phyloP scores from a whole-genome alignment of 2,329 filamentous ascomycete species.

The Xylaria digitata region DNA sequence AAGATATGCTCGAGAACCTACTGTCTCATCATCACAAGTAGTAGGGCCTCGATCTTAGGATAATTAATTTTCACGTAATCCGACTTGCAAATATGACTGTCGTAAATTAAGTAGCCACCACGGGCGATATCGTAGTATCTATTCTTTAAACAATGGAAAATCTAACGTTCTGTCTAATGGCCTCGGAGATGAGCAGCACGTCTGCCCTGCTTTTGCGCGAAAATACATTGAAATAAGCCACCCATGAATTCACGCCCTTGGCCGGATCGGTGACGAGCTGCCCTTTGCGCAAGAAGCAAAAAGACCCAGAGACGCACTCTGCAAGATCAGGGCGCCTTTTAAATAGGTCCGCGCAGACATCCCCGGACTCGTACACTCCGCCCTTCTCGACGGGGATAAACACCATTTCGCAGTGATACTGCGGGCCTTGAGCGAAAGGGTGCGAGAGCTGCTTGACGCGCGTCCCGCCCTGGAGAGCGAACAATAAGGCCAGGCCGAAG shows the following conservation, averaged over 20 bases:
- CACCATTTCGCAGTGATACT: conserved; percentile 36
- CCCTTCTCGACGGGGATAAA: conserved; percentile 35
- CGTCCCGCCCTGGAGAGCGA: conserved; percentile 30
- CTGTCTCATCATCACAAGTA: too few species aligned
- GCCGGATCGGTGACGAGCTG: too few species aligned
- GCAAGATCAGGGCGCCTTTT: conserved; percentile 17
- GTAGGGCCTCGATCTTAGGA: too few species aligned
- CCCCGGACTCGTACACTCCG: conserved; percentile 19
- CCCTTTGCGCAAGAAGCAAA: conserved; percentile 8
- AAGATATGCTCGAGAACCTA: too few species aligned
- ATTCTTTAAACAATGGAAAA: too few species aligned
- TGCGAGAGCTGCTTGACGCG: conserved; percentile 40
- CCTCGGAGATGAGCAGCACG: too few species aligned
- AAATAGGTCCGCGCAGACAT: conserved; percentile 14
- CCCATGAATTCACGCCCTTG: conserved; percentile 46
- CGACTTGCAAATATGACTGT: too few species aligned
- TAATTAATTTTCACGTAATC: too few species aligned
- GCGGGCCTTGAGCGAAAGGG: conserved; percentile 40
- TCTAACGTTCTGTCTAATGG: too few species aligned
- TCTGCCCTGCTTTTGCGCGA: not conserved
- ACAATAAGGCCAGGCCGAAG: conserved; percentile 39
- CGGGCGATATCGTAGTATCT: too few species aligned
- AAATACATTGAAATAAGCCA: conserved; percentile 47
- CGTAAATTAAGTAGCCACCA: too few species aligned
- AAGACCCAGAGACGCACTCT: conserved; percentile 21